A percentile compares a stretch with the other conserved stretches of the same genome.
Conservation (phyloP, 345 rosid species). For the Lepidium aucheri region DNA sequence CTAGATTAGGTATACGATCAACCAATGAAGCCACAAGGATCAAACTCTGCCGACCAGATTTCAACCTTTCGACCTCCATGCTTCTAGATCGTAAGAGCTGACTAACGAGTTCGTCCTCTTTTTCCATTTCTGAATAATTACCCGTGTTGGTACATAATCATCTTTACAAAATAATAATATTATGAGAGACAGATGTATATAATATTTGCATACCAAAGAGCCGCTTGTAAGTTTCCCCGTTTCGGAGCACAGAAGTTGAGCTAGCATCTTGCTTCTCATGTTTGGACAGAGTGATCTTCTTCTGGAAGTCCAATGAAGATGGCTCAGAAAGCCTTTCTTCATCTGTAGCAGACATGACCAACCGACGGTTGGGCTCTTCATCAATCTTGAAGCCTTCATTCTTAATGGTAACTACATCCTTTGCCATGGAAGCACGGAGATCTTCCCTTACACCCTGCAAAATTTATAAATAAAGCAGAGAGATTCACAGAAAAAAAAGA, state of each 20-base stretch:
- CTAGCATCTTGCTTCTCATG: conserved; percentile 52
- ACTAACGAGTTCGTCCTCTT: conserved; percentile 70
- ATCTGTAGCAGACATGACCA: conserved; percentile 14
- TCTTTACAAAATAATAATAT: background rate
- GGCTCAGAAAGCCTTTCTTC: conserved; percentile 27
- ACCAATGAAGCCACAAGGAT: conserved; percentile 84
- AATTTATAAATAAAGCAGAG: conserved; percentile 26
- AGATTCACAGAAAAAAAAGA: background rate
- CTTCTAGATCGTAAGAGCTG: conserved; percentile 66
- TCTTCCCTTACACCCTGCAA: conserved; percentile 86
- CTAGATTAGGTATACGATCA: conserved; percentile 94
- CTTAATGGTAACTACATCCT: conserved; percentile 61
- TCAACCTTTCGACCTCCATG: conserved; percentile 46
- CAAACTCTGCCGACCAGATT: conserved; percentile 63
- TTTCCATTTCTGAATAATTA: conserved; percentile 65
- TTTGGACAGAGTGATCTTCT: conserved; percentile 56
- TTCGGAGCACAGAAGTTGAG: conserved; percentile 36
- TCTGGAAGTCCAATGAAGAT: conserved; percentile 64
- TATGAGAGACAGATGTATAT: background rate
- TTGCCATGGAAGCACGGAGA: conserved; percentile 91
- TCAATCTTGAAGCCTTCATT: conserved; percentile 63
- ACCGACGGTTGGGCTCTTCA: conserved; percentile 28
- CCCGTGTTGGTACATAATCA: background rate
- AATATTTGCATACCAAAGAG: conserved; percentile 46
- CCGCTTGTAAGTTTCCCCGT: conserved; percentile 41